A percentile compares a stretch with the other conserved stretches of the same genome.
Evolutionary conservation across 129 eudicot species (phyloP).

Genomic region (Ambrosia artemisiifolia): DNA sequence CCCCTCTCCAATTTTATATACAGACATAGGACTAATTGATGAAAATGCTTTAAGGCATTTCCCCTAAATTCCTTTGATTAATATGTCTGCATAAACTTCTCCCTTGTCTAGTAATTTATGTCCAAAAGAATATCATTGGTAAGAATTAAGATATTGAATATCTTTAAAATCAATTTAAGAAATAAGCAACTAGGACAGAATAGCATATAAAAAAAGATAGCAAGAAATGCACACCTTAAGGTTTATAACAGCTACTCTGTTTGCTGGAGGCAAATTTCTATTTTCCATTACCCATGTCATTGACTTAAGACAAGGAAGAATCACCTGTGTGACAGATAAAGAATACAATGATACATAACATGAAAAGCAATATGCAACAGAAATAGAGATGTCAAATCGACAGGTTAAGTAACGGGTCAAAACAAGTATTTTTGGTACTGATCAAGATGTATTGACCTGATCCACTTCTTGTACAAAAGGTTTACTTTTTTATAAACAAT

Average conservation of each 20-base stretch:
- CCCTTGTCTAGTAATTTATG: neutral
- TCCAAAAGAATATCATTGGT: neutral
- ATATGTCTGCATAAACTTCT: constrained; percentile 9
- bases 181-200: constrained; percentile 5
- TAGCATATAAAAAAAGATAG: neutral
- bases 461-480: neutral
- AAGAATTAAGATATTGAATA: constrained; percentile 13
- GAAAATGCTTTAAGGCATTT: constrained; percentile 14
- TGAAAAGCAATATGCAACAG: constrained; percentile 6
- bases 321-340: constrained; percentile 35
- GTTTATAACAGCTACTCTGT: constrained; percentile 81
- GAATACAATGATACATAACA: constrained; percentile 7
- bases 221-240: constrained; percentile 52
- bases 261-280: constrained; percentile 63
- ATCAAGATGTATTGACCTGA: neutral
- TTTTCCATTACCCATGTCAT: constrained; percentile 98
- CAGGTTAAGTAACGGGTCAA: neutral
- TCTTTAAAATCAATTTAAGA: neutral
- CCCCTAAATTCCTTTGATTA: neutral
- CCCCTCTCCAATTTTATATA: neutral
- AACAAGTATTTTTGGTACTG: neutral
- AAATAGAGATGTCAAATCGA: neutral
- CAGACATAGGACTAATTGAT: neutral
- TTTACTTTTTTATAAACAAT: neutral
- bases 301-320: constrained; percentile 93